Conservation (phyloP, 2,329 filamentous ascomycete species). For the Fusarium robinianum region DNA sequence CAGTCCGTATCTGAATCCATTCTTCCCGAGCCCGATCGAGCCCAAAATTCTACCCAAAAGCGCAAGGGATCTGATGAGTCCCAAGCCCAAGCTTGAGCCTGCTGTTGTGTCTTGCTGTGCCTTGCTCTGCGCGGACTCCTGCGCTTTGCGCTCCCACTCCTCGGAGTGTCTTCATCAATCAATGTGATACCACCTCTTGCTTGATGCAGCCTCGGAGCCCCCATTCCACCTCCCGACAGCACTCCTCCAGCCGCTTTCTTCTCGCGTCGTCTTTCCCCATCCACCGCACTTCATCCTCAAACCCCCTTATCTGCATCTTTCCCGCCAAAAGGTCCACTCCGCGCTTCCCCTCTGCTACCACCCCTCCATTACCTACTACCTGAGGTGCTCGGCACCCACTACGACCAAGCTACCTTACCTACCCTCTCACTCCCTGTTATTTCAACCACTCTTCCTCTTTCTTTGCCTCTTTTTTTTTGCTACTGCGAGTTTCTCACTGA, state of each 20-base stretch:
- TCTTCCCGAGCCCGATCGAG: slow-evolving; percentile 24
- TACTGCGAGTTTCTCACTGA: slow-evolving; percentile 33
- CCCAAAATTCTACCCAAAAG: slow-evolving; percentile 26
- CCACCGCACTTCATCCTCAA: slow-evolving; percentile 41
- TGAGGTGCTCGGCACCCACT: slow-evolving; percentile 23
- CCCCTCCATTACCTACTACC: slow-evolving; percentile 42
- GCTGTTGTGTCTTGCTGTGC: slow-evolving; percentile 12
- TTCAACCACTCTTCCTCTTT: slow-evolving; percentile 38
- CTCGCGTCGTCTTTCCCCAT: slow-evolving; percentile 41
- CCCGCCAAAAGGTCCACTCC: slow-evolving; percentile 52
- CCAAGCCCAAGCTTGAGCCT: slow-evolving; percentile 18
- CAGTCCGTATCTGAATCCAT: slow-evolving; percentile 23
- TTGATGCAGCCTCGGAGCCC: slow-evolving; percentile 42
- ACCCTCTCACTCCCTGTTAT: slow-evolving; percentile 41
- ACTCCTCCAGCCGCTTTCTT: slow-evolving; percentile 36
- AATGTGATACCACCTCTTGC: slow-evolving; percentile 43
- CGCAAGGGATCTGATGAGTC: no score
- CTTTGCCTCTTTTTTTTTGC: slow-evolving; percentile 34
- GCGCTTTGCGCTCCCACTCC: slow-evolving; percentile 34
- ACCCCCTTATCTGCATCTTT: slow-evolving; percentile 52
- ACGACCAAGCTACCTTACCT: slow-evolving; percentile 37
- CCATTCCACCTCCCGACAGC: slow-evolving; percentile 39
- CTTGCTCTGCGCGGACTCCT: slow-evolving; percentile 2
- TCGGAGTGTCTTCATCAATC: slow-evolving; percentile 41
- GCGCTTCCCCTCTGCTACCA: slow-evolving; percentile 40